Conservation (phyloP, 768 basidiomycete species). For the Asterophora lycoperdoides region DNA sequence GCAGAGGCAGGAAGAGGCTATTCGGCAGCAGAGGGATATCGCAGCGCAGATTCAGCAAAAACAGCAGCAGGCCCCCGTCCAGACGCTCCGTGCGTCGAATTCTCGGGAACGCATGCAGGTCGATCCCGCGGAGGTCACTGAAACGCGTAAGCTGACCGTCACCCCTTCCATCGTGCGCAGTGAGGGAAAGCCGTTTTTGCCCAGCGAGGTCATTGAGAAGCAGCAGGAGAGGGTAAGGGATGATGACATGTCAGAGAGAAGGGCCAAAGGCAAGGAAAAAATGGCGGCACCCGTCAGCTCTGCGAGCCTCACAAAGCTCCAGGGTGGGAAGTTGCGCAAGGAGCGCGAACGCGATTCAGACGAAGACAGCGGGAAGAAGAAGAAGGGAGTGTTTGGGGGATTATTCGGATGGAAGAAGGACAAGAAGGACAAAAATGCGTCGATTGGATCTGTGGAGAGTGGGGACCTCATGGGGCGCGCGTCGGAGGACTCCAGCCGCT, state of each 20-base stretch:
- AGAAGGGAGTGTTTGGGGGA: constrained; percentile 67
- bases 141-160: constrained; percentile 72
- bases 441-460: constrained; percentile 49
- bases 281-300: constrained; percentile 45
- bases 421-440: constrained; percentile 59
- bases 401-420: constrained; percentile 78
- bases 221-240: constrained; percentile 40
- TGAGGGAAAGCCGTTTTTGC: constrained; percentile 38
- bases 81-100: constrained; percentile 37
- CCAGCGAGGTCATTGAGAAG: constrained; percentile 24
- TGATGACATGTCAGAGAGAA: constrained; percentile 40
- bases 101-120: constrained; percentile 49
- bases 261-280: constrained; percentile 52
- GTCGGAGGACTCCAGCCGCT: constrained; percentile 64
- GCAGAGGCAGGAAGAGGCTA: constrained; percentile 25
- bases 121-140: constrained; percentile 67
- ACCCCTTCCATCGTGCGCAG: constrained; percentile 75
- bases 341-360: constrained; percentile 30
- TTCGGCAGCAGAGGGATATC: constrained; percentile 29
- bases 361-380: constrained; percentile 50
- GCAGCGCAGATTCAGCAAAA: constrained; percentile 26
- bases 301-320: constrained; percentile 26
- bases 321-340: constrained; percentile 42
- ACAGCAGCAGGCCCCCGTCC: constrained; percentile 11
- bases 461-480: constrained; percentile 37